Conservation (phyloP, 257 asterid genomes). For the Solanum boliviense region DNA sequence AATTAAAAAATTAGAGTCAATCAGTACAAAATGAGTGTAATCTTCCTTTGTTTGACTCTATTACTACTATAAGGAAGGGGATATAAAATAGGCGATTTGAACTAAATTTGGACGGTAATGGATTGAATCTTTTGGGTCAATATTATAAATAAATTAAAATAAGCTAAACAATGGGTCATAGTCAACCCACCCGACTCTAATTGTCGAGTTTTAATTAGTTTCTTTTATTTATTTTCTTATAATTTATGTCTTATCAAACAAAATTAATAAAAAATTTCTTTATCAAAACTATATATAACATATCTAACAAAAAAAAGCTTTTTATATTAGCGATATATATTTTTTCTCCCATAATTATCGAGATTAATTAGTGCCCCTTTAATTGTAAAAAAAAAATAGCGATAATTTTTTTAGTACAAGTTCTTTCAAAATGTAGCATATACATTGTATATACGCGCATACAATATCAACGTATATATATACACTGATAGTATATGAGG, state of each 20-base stretch:
- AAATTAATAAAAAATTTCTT: not conserved
- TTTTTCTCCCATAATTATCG: not conserved
- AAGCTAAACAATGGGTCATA: not conserved
- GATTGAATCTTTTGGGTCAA: not conserved
- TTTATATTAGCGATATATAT: not conserved
- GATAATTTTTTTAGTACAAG: too few relatives aligned
- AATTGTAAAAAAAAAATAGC: too few relatives aligned
- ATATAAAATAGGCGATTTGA: accelerated
- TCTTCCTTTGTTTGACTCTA: not conserved
- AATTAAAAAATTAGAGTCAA: not conserved
- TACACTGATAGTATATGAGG: not conserved
- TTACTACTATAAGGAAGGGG: not conserved
- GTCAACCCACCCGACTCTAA: not conserved
- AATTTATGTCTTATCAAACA: not conserved
- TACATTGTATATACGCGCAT: not conserved
- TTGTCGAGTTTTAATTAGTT: too few relatives aligned
- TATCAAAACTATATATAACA: not conserved
- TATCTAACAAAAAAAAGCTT: too few relatives aligned
- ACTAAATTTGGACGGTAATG: not conserved
- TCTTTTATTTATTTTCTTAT: not conserved
- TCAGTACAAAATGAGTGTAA: not conserved
- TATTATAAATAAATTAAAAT: not conserved
- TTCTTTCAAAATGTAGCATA: too few relatives aligned
- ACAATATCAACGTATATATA: not conserved
- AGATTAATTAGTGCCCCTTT: not conserved